Conservation (phyloP, 495 filamentous ascomycete species). For the Chlorociboria aeruginascens region DNA sequence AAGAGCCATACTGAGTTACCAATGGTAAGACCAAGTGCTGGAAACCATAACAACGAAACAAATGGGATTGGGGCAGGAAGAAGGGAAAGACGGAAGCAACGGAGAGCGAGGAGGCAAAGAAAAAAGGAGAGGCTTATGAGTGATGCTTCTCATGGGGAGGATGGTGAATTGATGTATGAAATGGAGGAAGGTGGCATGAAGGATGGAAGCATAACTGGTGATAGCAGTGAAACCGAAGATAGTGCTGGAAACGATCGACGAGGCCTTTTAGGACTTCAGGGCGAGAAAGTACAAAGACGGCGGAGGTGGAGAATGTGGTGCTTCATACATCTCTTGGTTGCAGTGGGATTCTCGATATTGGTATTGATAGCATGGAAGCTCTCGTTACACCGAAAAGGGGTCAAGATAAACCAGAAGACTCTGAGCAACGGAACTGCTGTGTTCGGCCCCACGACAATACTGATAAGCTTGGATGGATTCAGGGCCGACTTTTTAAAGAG, state of each 20-base stretch:
- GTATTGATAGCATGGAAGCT: slow-evolving; percentile 38
- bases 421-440: slow-evolving; percentile 71
- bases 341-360: slow-evolving; percentile 37
- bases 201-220: slow-evolving; percentile 43
- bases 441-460: slow-evolving; percentile 83
- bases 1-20: slow-evolving; percentile 16
- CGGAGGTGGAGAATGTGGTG: slow-evolving; percentile 36
- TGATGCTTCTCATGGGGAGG: slow-evolving; percentile 43
- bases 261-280: slow-evolving; percentile 29
- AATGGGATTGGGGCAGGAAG: slow-evolving; percentile 27
- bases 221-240: slow-evolving; percentile 38
- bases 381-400: slow-evolving; percentile 25
- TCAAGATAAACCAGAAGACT: slow-evolving; percentile 13
- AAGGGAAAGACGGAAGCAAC: slow-evolving; percentile 1
- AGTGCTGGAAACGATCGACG: slow-evolving; percentile 41
- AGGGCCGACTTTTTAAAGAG: slow-evolving; percentile 88
- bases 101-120: slow-evolving; percentile 16
- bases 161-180: slow-evolving; percentile 72
- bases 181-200: slow-evolving; percentile 75
- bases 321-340: slow-evolving; percentile 40
- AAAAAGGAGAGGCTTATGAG: slow-evolving; percentile 34
- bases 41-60: slow-evolving; percentile 37
- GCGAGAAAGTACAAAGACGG: slow-evolving; percentile 30
- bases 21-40: not conserved
- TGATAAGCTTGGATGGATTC: slow-evolving; percentile 93